Evolutionary conservation across 768 basidiomycete genomes (phyloP).

Genomic region (Pleurotus pulmonarius): DNA sequence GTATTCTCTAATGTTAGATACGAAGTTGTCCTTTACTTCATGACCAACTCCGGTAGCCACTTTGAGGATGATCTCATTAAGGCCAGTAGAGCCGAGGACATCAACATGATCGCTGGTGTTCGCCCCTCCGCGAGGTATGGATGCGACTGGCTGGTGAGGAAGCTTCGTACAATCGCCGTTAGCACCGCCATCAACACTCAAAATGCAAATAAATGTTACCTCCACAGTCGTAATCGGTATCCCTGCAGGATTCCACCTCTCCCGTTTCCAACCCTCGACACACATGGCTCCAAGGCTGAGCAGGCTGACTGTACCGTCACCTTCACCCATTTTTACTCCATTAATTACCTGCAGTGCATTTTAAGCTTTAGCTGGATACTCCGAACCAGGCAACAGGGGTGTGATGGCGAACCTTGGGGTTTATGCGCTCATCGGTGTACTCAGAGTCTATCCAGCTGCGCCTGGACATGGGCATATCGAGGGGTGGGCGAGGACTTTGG

Average conservation of each 20-base stretch:
- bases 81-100: slow-evolving; percentile 68
- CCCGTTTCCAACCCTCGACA: slow-evolving; percentile 88
- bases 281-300: slow-evolving; percentile 95
- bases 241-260: slow-evolving; percentile 88
- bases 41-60: slow-evolving; percentile 82
- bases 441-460: slow-evolving; percentile 85
- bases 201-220: slow-evolving; percentile 35
- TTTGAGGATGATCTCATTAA: slow-evolving; percentile 90
- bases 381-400: neutral
- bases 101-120: slow-evolving; percentile 92
- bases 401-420: slow-evolving; percentile 45
- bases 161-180: slow-evolving; percentile 41
- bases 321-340: slow-evolving; percentile 91
- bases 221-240: slow-evolving; percentile 86
- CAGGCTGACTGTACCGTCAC: slow-evolving; percentile 89
- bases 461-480: slow-evolving; percentile 48
- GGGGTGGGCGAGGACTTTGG: slow-evolving; percentile 35
- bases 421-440: slow-evolving; percentile 59
- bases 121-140: slow-evolving; percentile 84
- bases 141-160: slow-evolving; percentile 70
- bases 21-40: slow-evolving; percentile 65
- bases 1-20: slow-evolving; percentile 79
- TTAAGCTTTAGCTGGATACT: neutral
- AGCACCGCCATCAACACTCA: neutral
- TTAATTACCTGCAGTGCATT: slow-evolving; percentile 50